Base-by-base conservation (phyloP, 768 basidiomycete genomes). In the Daedaleopsis nitida region DNA sequence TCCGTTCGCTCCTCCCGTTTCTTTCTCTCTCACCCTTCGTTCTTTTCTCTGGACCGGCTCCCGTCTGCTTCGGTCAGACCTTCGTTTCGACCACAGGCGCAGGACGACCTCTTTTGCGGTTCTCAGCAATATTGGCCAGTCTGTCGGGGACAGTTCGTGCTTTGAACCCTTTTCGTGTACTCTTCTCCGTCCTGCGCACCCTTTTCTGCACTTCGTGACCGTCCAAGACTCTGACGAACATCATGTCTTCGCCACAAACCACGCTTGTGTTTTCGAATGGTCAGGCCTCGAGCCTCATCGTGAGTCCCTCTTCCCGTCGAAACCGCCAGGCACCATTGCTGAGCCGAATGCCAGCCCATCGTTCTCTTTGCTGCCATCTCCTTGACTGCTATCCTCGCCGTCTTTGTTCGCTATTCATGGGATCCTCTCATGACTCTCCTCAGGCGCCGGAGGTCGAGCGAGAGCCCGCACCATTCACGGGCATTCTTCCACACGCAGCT, bases 401-500 rank as follows among this genome's bases (percentile, higher is more conserved):
- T 88, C 52, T 75, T 75, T 57, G 57, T 78, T 34, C 81, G 85
- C 59, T 75, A 81, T 39, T 62, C 78, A 50, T 86, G 80, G 75
- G 72, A 86, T 45, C 81, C 76, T 44, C 37, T 80, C 24, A 70
- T 71, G 55, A 72, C 75, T 37, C 65, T 72, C 60, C 65, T 63
- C 47, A 63, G 53, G 64, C 55, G 56, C 43, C 61, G 59, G n/a
- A 50, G 52, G 10, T 38, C 50, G 12, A 44, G 50, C 43, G 34
- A 21, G 19, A 55, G 49, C 44, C 50, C 34, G 34, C 55, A 59
- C 55, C 55, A 58, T 42, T 57, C 58, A 32, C 82, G 80, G 44
- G 74, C 84, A 60, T 89, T 91, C 72, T 89, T 91, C 72, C 80
- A 81, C 58, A 88, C 88, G 8, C 88, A 88, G 63, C 80, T 90